Evolutionary conservation across 2,329 filamentous ascomycete species (phyloP), one percentile per base, ranked within the genome.

Genomic region (Ceratocystis huliohia): DNA sequence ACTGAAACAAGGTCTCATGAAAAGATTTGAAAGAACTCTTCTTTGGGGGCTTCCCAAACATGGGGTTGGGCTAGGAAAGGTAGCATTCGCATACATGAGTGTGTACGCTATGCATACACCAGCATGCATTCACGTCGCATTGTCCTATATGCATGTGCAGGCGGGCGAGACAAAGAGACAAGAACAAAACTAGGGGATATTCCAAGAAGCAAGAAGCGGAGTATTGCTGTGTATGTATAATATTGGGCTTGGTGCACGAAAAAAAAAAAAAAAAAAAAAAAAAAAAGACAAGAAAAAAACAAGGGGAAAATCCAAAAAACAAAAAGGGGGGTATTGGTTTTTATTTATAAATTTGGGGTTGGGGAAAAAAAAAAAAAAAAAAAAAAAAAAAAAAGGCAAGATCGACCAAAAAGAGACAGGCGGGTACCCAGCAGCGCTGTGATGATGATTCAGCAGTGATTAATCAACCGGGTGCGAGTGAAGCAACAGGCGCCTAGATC

Each of bases 1-100:
- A 57, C 22, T 57, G 53, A 57, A 57, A 57, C 53, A 57, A 20
- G 20, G 22, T 57, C 22, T 57, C 15, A 57, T 57, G 53, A 22
- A 57, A 28, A 30, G 53, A 57, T 57, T 57, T 57, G 50, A 28
- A 57, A 57, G 53, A 57, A n/a, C 57, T 37, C 33, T 61, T 61
- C 57, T 44, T 30, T 41, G 8, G 15, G 57, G 57, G 10, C n/a
- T 61, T 61, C 25, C 30, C 30, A 15, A 61, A 41, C 30, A 61
- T 61, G 57, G 57, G n/a, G 44, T 41, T 6, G 7, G 33, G 28
- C 41, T 3, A 13, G 33, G 33, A 37, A 37, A 37, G 33, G 57
- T 41, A 57, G 22, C 53, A 57, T 57, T 30, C 53, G 25, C 53
- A 61, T 59, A 7, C 28, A 20, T 59, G 22, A n/a, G 20, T 15